These are phyloP conservation scores for Sarcomyxa edulis DNA, from an alignment of 768 basidiomycete species.

Conservation along the genomic window DNA sequence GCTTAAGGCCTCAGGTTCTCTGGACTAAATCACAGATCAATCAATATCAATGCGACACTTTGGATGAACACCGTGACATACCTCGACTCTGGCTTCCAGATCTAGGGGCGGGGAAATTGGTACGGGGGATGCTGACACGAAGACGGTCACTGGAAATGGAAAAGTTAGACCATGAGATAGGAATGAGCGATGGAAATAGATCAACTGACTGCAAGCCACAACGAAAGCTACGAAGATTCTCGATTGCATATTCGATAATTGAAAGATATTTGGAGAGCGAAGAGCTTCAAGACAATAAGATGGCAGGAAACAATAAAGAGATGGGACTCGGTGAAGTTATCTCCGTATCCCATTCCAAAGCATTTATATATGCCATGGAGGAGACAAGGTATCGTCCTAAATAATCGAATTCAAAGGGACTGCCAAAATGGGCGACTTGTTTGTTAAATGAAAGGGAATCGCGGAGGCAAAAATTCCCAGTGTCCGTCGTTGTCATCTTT, in stretches of 20 bases:
- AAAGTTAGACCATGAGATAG: not conserved
- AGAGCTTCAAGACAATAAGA: constrained; percentile 1
- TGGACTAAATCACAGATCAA: not conserved
- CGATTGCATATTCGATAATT: constrained; percentile 2
- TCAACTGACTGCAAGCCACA: constrained; percentile 4
- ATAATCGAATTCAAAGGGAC: not conserved
- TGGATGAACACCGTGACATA: not conserved
- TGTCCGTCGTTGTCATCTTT: not conserved
- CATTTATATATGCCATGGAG: constrained; percentile 2
- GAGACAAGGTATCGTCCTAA: not conserved
- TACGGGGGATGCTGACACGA: not conserved
- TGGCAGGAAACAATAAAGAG: not conserved
- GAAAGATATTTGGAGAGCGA: not conserved
- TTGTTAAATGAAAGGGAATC: not conserved
- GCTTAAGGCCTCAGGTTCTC: constrained; percentile 1
- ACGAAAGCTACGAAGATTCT: not conserved
- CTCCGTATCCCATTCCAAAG: no score
- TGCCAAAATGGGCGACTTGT: not conserved
- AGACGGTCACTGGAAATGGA: constrained; percentile 2
- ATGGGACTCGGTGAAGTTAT: not conserved
- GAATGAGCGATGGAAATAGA: not conserved
- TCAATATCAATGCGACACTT: not conserved
- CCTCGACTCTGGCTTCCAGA: constrained; percentile 4
- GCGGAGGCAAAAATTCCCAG: not conserved
- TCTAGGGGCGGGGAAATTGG: constrained; percentile 4